Conservation (phyloP, 2,329 filamentous ascomycete species). For the Calonectria pseudoreteaudii region DNA sequence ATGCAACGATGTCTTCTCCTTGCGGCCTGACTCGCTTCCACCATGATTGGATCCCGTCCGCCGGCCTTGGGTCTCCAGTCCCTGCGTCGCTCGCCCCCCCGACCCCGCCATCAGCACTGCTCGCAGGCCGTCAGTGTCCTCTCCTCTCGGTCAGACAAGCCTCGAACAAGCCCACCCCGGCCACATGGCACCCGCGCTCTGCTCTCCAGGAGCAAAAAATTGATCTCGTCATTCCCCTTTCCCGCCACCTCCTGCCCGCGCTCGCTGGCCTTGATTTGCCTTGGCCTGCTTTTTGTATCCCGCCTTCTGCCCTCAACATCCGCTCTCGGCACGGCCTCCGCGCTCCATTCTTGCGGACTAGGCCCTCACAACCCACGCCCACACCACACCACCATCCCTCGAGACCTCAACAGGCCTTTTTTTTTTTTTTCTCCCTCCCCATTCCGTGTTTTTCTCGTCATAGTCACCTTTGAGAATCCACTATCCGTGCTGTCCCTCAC, state of each 20-base stretch:
- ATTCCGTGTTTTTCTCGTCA: conserved; percentile 49
- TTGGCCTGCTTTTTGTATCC: conserved; percentile 21
- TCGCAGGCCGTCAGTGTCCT: conserved; percentile 18
- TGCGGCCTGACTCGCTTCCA: conserved; percentile 43
- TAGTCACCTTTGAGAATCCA: conserved; percentile 44
- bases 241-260: conserved; percentile 18
- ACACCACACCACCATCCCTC: conserved; percentile 43
- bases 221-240: conserved; percentile 47
- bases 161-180: conserved; percentile 43
- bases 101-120: conserved; percentile 41
- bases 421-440: conserved; percentile 11
- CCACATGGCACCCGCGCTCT: conserved; percentile 39
- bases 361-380: conserved; percentile 36
- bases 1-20: conserved; percentile 35
- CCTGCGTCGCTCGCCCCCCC: conserved; percentile 36
- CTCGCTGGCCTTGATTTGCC: conserved; percentile 13
- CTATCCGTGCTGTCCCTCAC: conserved; percentile 35
- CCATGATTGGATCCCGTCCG: conserved; percentile 41
- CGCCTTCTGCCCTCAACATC: conserved; percentile 20
- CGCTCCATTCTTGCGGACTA: conserved; percentile 33
- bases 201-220: conserved; percentile 41
- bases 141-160: conserved; percentile 37
- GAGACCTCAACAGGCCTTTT: conserved; percentile 35
- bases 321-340: conserved; percentile 45
- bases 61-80: conserved; percentile 38